A percentile compares a stretch with the other conserved stretches of the same genome.
Evolutionary conservation across 345 rosid genomes (phyloP).

Genomic region (Lepidium didymum): DNA sequence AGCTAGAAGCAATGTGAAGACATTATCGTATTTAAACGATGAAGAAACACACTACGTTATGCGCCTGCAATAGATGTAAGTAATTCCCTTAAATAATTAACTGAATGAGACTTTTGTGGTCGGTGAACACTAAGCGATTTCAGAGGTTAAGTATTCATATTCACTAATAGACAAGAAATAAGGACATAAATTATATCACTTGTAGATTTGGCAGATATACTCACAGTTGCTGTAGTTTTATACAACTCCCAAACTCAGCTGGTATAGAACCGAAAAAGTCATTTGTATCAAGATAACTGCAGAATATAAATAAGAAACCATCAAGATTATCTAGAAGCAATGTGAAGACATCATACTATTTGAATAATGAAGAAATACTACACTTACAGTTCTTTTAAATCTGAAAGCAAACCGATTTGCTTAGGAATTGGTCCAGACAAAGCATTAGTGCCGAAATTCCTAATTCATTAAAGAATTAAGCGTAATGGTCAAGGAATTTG

Average conservation of each 20-base stretch:
- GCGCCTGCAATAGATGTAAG: too few relatives aligned
- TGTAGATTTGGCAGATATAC: neutral
- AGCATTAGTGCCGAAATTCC: constrained; percentile 46
- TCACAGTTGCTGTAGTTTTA: too few relatives aligned
- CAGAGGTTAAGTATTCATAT: too few relatives aligned
- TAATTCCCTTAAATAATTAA: too few relatives aligned
- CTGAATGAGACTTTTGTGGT: too few relatives aligned
- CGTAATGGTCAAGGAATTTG: neutral
- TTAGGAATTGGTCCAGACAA: constrained; percentile 59
- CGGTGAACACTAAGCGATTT: too few relatives aligned
- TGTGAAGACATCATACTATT: neutral
- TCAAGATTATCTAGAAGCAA: neutral
- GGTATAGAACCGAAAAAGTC: constrained; percentile 44
- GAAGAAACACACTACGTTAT: too few relatives aligned
- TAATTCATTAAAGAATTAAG: constrained; percentile 1
- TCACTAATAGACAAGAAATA: too few relatives aligned
- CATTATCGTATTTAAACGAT: too few relatives aligned
- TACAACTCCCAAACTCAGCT: too few relatives aligned
- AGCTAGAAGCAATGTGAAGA: too few relatives aligned
- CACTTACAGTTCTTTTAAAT: constrained; percentile 44
- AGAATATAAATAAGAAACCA: neutral
- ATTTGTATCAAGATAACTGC: constrained; percentile 44
- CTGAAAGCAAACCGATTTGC: constrained; percentile 58
- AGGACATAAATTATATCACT: neutral
- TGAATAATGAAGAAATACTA: neutral